Conservation (phyloP, 768 basidiomycete genomes). For the Tephrocybe rancida region DNA sequence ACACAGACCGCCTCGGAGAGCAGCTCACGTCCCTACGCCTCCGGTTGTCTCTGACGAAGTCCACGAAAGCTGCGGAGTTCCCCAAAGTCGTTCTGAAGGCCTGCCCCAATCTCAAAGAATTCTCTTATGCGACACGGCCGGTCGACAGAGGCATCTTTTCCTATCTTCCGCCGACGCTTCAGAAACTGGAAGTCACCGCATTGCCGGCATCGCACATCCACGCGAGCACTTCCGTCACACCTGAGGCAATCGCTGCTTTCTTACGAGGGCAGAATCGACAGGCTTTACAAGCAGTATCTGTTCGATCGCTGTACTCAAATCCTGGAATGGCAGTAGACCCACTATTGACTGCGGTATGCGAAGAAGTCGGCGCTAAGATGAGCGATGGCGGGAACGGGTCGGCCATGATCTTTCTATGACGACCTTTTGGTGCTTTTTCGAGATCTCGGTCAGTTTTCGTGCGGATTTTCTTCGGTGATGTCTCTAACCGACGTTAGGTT, state of each 20-base stretch:
- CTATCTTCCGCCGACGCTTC: conserved; percentile 6
- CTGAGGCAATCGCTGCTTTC: conserved; percentile 6
- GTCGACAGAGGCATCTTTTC: conserved; percentile 5
- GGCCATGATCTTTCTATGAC: conserved; percentile 6
- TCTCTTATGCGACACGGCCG: conserved; percentile 8
- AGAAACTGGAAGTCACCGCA: conserved; percentile 9
- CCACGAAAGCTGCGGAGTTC: conserved; percentile 1
- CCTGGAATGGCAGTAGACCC: conserved; percentile 3
- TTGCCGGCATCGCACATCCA: conserved; percentile 7
- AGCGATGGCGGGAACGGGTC: conserved; percentile 12
- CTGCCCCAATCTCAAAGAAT: conserved; percentile 9
- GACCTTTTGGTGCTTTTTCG: background rate
- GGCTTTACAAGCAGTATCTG: conserved; percentile 2
- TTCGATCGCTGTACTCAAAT: conserved; percentile 6
- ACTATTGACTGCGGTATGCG: conserved; percentile 8
- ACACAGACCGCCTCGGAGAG: background rate
- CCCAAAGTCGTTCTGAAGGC: conserved; percentile 4
- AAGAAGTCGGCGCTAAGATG: conserved; percentile 9
- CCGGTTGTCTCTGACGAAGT: conserved; percentile 3
- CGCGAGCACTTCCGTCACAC: conserved; percentile 7
- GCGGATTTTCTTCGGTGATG: background rate
- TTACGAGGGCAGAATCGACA: conserved; percentile 4
- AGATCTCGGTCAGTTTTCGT: background rate
- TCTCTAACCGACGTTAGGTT: too few species aligned
- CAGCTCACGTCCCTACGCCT: conserved; percentile 3